These are phyloP conservation scores for Hygrocybe punicea DNA, from an alignment of 768 basidiomycete species.

Conservation along the genomic window DNA sequence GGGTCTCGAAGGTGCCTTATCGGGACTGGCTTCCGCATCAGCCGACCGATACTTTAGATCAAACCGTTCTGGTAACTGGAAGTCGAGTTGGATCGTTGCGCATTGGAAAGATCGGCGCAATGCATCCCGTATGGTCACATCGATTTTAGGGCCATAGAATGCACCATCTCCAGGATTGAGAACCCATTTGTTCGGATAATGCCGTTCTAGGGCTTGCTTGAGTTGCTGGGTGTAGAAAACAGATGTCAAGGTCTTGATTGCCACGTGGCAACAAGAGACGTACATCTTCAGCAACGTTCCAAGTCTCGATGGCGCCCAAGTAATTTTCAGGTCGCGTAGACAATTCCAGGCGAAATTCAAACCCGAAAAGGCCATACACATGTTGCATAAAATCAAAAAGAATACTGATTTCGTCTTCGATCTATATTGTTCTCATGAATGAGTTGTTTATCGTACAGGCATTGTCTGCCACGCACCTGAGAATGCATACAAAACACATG, in stretches of 20 bases:
- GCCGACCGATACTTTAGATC: constrained; percentile 86
- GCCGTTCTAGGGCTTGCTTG: constrained; percentile 74
- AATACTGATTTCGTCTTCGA: constrained; percentile 79
- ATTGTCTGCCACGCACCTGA: constrained; percentile 46
- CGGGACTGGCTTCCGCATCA: constrained; percentile 59
- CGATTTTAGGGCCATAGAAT: constrained; percentile 99
- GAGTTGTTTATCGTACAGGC: constrained; percentile 2
- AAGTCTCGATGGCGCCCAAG: constrained; percentile 84
- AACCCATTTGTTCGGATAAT: constrained; percentile 86
- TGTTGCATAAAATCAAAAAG: constrained; percentile 95
- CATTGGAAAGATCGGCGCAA: constrained; percentile 94
- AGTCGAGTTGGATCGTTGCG: constrained; percentile 98
- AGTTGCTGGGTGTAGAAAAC: constrained; percentile 59
- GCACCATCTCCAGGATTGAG: constrained; percentile 96
- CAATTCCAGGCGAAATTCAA: constrained; percentile 89
- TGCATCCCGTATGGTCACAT: constrained; percentile 94
- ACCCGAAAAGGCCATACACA: constrained; percentile 91
- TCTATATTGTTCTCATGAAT: constrained; percentile 43
- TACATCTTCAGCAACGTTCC: constrained; percentile 86
- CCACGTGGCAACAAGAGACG: constrained; percentile 13
- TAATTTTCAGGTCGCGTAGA: constrained; percentile 96
- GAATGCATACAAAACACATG: constrained; percentile 97
- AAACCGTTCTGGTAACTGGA: constrained; percentile 96
- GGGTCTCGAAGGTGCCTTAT: constrained; percentile 64
- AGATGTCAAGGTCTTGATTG: constrained; percentile 5